Evolutionary conservation across 306 rosid genomes (phyloP).

Genomic region (Dalbergia oliveri): DNA sequence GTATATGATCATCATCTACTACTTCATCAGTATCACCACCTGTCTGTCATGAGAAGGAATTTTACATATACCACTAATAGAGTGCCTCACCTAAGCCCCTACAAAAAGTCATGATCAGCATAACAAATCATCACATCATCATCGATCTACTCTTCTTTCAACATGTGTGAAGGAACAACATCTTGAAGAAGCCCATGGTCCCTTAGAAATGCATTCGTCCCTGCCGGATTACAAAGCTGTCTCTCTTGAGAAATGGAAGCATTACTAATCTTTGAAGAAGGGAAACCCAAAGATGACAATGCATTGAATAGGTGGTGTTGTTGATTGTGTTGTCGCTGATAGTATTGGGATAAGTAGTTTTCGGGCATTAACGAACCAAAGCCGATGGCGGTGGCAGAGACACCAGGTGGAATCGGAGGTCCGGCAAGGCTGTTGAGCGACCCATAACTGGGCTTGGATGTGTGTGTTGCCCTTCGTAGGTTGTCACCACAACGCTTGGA

Average conservation of each 20-base stretch:
- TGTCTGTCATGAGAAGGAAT: slow-evolving; percentile 43
- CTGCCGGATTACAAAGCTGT: slow-evolving; percentile 50
- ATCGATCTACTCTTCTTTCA: slow-evolving; percentile 58
- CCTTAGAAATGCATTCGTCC: slow-evolving; percentile 29
- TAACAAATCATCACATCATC: slow-evolving; percentile 18
- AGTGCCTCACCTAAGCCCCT: slow-evolving; percentile 39
- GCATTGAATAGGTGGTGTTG: slow-evolving; percentile 41
- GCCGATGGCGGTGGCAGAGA: slow-evolving; percentile 21
- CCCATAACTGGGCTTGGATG: slow-evolving; percentile 77
- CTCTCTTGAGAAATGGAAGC: slow-evolving; percentile 51
- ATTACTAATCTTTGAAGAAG: slow-evolving; percentile 35
- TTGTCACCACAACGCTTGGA: slow-evolving; percentile 80
- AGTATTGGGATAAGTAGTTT: slow-evolving; percentile 45
- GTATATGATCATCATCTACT: slow-evolving; percentile 22
- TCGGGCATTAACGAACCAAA: slow-evolving; percentile 41
- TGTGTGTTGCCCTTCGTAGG: slow-evolving; percentile 91
- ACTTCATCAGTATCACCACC: slow-evolving; percentile 21
- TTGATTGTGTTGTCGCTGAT: slow-evolving; percentile 38
- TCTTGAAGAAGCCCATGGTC: slow-evolving; percentile 87
- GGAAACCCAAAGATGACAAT: slow-evolving; percentile 46
- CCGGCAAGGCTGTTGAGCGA: slow-evolving; percentile 41
- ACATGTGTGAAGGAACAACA: slow-evolving; percentile 66
- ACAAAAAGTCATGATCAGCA: slow-evolving; percentile 44
- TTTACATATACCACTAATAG: slow-evolving; percentile 44
- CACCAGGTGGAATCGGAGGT: neutral